Evolutionary conservation across 108 stramenopile species (phyloP).

Genomic region (Cyclotella atomus): DNA sequence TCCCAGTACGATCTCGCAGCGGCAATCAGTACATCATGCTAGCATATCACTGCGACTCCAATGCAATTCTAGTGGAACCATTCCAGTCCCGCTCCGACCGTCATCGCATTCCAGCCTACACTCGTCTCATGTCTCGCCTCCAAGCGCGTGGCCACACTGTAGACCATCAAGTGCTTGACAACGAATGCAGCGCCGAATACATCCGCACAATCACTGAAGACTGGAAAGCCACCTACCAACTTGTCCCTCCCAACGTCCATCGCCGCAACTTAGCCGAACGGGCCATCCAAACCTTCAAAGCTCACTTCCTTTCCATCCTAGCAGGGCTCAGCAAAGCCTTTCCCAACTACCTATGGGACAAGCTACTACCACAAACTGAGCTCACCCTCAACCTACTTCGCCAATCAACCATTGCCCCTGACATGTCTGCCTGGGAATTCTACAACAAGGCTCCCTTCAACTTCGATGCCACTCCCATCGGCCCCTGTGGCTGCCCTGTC

Average conservation of each 20-base stretch:
- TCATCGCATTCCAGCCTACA: slow-evolving; percentile 6
- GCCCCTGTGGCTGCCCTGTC: slow-evolving; percentile 3
- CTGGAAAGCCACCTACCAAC: slow-evolving; percentile 31
- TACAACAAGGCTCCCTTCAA: not conserved
- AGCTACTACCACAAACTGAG: slow-evolving; percentile 44
- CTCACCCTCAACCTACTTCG: slow-evolving; percentile 52
- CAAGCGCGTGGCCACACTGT: not conserved
- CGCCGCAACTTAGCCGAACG: slow-evolving; percentile 52
- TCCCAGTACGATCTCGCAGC: not conserved
- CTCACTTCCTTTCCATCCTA: slow-evolving; percentile 55
- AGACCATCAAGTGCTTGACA: slow-evolving; percentile 15
- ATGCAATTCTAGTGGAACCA: slow-evolving; percentile 9
- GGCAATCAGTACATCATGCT: slow-evolving; percentile 21
- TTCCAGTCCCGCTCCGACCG: slow-evolving; percentile 4
- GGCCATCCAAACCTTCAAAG: slow-evolving; percentile 57
- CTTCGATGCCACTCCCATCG: slow-evolving; percentile 3
- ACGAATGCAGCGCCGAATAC: slow-evolving; percentile 12
- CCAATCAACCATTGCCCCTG: slow-evolving; percentile 21
- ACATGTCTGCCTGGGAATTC: slow-evolving; percentile 1
- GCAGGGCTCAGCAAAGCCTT: slow-evolving; percentile 35
- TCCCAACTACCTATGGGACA: slow-evolving; percentile 39
- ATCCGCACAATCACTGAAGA: slow-evolving; percentile 1
- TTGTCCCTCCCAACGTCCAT: slow-evolving; percentile 47
- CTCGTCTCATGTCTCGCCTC: slow-evolving; percentile 5
- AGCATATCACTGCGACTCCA: slow-evolving; percentile 13